Evolutionary conservation across 495 filamentous ascomycete species (phyloP), one percentile per base, ranked within the genome.

Genomic region (Friedmanniomyces simplex): DNA sequence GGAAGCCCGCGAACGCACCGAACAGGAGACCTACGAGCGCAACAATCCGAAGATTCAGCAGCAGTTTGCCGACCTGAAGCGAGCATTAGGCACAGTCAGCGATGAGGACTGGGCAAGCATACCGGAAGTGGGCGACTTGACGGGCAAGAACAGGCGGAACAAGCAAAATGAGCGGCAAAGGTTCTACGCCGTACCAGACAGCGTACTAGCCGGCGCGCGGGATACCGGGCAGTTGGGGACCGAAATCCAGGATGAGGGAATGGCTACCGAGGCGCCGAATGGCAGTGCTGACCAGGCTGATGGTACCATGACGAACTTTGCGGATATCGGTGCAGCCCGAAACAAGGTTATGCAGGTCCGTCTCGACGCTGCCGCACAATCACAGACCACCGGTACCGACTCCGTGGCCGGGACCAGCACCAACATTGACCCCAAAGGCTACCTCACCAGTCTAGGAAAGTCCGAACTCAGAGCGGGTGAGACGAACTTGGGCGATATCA

Each of bases 11-110:
- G 93, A 97, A 73, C 76, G 84, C 66, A 80, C 87, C 74, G 91
- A 97, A 74, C 83, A 78, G 71, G 87, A 93, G 63, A 91, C 96
- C 54, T 95, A 95, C 78, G 94, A 99, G 71, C 81, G 83, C 45
- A 87, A 96, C 67, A 97, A 97, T 68, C 93, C 93, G 4, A 99
- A 97, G 71, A 97, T 99, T 52, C 89, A 95, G 72, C 90, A 96
- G 64, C 93, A 97, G 68, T 99, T 99, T 67, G 90, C 90, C 68
- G 94, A 96, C 63, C 76, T 96, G 46, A 99, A 97, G 71, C 78
- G 94, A 65, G 88, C 86, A 1, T 77, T 99, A 24, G 86, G 85
- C 34, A 85, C 83, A 16, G 84, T 99, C 50, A 88, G 86, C 54
- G 93, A 96, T 72, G 91, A 97, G 52, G 91, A 96, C 59, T 99